phyloP scores from a whole-genome alignment of 257 asterid species.

The Solanum sitiens region DNA sequence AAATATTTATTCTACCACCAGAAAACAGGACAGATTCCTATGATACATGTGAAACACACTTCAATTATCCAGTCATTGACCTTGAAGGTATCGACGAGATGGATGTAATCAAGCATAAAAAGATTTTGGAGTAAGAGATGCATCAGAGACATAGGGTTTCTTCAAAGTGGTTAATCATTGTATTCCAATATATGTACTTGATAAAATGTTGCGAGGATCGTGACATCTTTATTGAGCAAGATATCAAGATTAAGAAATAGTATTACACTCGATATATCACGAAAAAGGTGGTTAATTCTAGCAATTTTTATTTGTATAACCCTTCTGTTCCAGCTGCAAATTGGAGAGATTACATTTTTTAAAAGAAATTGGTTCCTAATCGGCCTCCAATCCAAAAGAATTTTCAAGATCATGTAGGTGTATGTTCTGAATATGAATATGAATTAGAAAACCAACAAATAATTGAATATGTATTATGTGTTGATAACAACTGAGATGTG shows the following conservation, averaged over 20 bases:
- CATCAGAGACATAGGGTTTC: not conserved
- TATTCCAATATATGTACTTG: not conserved
- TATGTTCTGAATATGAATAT: no score
- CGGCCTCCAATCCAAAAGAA: not conserved
- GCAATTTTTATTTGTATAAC: constrained; percentile 38
- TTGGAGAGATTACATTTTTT: constrained; percentile 27
- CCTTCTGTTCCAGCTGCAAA: constrained; percentile 11
- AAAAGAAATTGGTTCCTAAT: constrained; percentile 4
- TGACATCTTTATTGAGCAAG: not conserved
- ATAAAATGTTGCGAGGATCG: constrained; percentile 25
- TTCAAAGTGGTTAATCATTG: not conserved
- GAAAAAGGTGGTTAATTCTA: constrained; percentile 19
- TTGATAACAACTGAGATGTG: no score
- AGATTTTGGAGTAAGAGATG: not conserved
- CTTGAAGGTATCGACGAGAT: not conserved
- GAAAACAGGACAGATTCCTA: not conserved
- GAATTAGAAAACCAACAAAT: no score
- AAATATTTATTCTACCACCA: not conserved
- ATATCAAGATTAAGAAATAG: not conserved
- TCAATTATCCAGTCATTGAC: not conserved
- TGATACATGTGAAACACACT: not conserved
- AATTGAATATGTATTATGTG: no score
- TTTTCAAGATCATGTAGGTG: constrained; percentile 44
- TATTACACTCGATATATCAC: constrained; percentile 1
- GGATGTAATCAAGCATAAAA: not conserved